Base-by-base conservation (phyloP, 2,329 filamentous ascomycete genomes). In the Curvularia spicifera region DNA sequence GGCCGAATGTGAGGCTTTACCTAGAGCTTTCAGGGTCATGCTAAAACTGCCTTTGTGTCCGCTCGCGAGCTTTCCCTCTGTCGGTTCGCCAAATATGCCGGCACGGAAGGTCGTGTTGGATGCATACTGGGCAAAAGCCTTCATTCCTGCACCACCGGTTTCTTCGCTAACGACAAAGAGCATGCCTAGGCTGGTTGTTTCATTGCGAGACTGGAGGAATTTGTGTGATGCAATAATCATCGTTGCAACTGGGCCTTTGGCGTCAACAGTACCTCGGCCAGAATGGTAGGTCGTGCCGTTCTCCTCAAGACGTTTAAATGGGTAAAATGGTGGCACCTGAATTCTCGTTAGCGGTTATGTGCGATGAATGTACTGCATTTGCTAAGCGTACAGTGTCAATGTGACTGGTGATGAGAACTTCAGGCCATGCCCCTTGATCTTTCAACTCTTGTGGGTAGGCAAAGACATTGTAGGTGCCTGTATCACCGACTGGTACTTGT, bases 41-140 rank as follows among this genome's bases (percentile, higher is more conserved):
- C 83, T 83, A 2, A 92, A 75, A 51, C 86, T 88, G 29, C 94
- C 94, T 80, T 98, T 97, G 83, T 97, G 94, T 3, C 94, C 94
- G 48, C 89, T 88, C 0, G 91, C 92, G 28, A 97, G 88, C 75
- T 90, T 91, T 65, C 89, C 85, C 71, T 96, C 91, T 0, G 94
- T 98, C 0, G 94, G 94, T 75, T 98, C 94, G 48, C 94, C 94
- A 70, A 97, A 97, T 71, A 93, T 90, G 68, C 91, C 88, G 3
- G 91, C 87, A 31, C 88, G 83, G 80, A 85, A 88, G 18, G 72
- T 70, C 55, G 70, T 65, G 57, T 80, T 71, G 1, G 59, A 56
- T 3, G 67, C 63, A 31, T 71, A 66, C 49, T 77, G 64, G 12
- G 75, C 82, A 64, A 43, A 72, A 9, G 67, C 65, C 26, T 57